A percentile compares a stretch with the other conserved stretches of the same genome.
Evolutionary conservation across 176 grass and related monocot genomes (phyloP).

Genomic region (Luzula sylvatica): DNA sequence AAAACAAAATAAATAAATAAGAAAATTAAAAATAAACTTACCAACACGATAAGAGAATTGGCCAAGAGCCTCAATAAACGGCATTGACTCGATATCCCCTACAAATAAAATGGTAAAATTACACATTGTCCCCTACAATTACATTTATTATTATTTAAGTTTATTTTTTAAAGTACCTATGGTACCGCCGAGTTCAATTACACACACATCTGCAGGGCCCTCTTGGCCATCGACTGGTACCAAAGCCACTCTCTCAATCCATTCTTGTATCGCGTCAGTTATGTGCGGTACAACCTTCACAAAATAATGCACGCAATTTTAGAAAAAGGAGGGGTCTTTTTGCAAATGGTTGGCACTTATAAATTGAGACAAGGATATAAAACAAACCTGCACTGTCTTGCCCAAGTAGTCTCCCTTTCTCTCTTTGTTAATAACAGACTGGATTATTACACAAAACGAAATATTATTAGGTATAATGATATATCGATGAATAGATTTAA

Average conservation of each 20-base stretch:
- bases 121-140: neutral
- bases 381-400: constrained; percentile 85
- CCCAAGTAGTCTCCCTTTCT: constrained; percentile 95
- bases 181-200: constrained; percentile 96
- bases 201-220: constrained; percentile 89
- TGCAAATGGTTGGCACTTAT: too few species aligned
- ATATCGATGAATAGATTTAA: too few species aligned
- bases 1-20: neutral
- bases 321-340: too few species aligned
- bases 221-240: constrained; percentile 89
- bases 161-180: constrained; percentile 57
- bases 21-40: constrained; percentile 20
- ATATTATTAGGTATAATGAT: neutral
- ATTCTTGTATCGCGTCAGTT: constrained; percentile 96
- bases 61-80: constrained; percentile 94
- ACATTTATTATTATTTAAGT: neutral
- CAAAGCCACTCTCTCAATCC: constrained; percentile 75
- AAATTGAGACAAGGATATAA: neutral
- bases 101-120: constrained; percentile 50
- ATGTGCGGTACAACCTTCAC: constrained; percentile 89
- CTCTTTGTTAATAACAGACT: constrained; percentile 95
- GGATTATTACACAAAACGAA: constrained; percentile 5
- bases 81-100: constrained; percentile 99
- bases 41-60: constrained; percentile 96
- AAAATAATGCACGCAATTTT: too few species aligned